A percentile compares a stretch with the other conserved stretches of the same genome.
Conservation (phyloP, 1,284 basidiomycete genomes). For the Phellinidium pouzarii region DNA sequence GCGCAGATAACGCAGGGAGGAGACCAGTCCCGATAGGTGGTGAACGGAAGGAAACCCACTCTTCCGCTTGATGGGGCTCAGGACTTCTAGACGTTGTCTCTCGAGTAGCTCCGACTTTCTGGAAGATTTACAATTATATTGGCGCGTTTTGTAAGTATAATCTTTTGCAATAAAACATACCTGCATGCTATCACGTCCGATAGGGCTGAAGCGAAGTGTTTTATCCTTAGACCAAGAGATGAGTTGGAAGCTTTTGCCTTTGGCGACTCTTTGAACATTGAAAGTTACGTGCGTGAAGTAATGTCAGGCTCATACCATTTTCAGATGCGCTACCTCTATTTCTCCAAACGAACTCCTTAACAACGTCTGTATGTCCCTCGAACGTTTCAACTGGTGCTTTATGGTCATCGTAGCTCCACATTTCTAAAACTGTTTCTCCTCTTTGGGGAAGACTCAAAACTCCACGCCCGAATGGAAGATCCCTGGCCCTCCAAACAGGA, state of each 20-base stretch:
- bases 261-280: constrained; percentile 25
- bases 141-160: not conserved
- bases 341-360: constrained; percentile 98
- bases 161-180: constrained; percentile 29
- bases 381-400: constrained; percentile 66
- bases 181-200: constrained; percentile 66
- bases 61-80: constrained; percentile 19
- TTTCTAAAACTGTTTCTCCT: constrained; percentile 78
- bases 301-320: constrained; percentile 31
- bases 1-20: constrained; percentile 50
- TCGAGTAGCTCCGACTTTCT: constrained; percentile 23
- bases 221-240: constrained; percentile 98
- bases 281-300: constrained; percentile 11
- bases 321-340: constrained; percentile 36
- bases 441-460: constrained; percentile 88
- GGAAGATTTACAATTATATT: not conserved
- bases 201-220: constrained; percentile 88
- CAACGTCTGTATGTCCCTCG: constrained; percentile 87
- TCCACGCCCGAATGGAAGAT: constrained; percentile 89
- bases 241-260: constrained; percentile 79
- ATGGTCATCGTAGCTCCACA: constrained; percentile 60
- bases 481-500: constrained; percentile 91
- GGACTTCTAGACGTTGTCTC: not conserved
- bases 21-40: constrained; percentile 34
- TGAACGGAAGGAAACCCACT: constrained; percentile 41